phyloP scores from a whole-genome alignment of 1,284 basidiomycete species.

The Boletellus deceptivus region DNA sequence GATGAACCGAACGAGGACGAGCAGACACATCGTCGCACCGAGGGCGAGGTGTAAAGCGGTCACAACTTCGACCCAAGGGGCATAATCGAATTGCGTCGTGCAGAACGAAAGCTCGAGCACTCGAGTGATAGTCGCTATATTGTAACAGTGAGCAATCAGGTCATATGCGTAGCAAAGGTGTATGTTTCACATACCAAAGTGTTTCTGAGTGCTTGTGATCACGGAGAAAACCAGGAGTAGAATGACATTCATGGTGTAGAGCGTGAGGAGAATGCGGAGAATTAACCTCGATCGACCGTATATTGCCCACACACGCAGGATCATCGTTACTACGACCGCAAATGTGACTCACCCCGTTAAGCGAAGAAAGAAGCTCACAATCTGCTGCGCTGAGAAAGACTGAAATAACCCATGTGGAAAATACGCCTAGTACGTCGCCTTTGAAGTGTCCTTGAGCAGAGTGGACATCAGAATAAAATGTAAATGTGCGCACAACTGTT shows the following conservation, averaged over 20 bases:
- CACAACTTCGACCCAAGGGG: not conserved
- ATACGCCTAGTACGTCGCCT: not conserved
- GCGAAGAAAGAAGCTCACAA: not conserved
- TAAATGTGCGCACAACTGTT: no score
- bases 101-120: not conserved
- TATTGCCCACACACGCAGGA: not conserved
- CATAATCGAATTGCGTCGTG: not conserved
- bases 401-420: not conserved
- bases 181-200: not conserved
- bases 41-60: not conserved
- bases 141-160: not conserved
- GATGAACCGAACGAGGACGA: not conserved
- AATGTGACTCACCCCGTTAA: not conserved
- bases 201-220: not conserved
- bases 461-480: not conserved
- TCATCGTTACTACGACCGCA: not conserved
- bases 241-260: not conserved
- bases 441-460: not conserved
- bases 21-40: not conserved
- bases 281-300: not conserved
- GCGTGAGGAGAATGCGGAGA: not conserved
- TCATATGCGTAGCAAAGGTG: not conserved
- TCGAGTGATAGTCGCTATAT: not conserved
- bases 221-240: not conserved
- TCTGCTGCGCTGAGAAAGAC: not conserved